Base-by-base conservation (phyloP, 192 early-diverging fungal species). In the Piromyces finnis region DNA sequence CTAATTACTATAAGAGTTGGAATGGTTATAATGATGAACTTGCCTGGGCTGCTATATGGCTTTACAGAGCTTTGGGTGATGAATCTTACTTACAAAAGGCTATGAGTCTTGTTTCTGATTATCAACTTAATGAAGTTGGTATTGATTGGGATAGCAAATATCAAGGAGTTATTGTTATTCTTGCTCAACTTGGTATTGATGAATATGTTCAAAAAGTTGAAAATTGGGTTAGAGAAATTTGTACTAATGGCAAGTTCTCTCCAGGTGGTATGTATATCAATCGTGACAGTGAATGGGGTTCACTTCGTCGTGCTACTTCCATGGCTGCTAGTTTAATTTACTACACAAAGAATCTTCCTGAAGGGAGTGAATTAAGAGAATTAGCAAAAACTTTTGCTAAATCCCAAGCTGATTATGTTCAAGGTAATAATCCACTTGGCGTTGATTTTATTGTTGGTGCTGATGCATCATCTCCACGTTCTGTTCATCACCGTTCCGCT, bases 361-460 rank as follows among this genome's bases (percentile, higher is more conserved):
- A 68, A 77, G 39, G 29, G 14, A 41, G 29, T 28, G 78, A 26
- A 35, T 32, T 36, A 28, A 12, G 79, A 28, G 82, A 30, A 29
- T 27, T 30, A 16, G 79, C 51, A 22, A 81, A 30, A 28, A 18
- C 30, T 29, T 80, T 77, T 27, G 30, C 81, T 29, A 29, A 77
- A 59, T 78, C 29, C 17, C 90, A 91, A 82, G 85, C 89, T 35
- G 79, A 89, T 36, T 91, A 91, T 29, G 41, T 88, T n/a, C 78
- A 90, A 29, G 90, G 90, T 27, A 80, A 86, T 51, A 91, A 91
- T 36, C 87, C 85, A 0, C 81, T 82, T 83, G 84, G 83, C 39
- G 87, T 88, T 15, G 88, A 88, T 5, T 91, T 90, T 83, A 82
- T 90, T 28, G 84, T 87, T 41, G 90, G 90, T 78, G 84, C 90